Base-by-base conservation (phyloP, 2,329 filamentous ascomycete species). In the Aureobasidium sp. region DNA sequence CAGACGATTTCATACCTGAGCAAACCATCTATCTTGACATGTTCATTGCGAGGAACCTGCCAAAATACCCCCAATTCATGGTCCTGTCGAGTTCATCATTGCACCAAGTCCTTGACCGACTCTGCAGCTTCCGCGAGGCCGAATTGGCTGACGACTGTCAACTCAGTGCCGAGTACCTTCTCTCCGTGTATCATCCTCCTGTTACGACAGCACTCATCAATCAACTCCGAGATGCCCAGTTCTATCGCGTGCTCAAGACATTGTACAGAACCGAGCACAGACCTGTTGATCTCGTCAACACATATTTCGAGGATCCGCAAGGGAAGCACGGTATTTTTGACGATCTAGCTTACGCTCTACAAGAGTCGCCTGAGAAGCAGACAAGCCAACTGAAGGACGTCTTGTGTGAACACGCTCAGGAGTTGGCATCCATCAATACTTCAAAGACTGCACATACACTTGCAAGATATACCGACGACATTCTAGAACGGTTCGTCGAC, bases 11-110 rank as follows among this genome's bases (percentile, higher is more conserved):
- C 73, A 82, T 85, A 0, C 74, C 85, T 0, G 84, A 88, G 63
- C 91, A 97, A 69, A 92, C 89, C 13, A 89, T 99, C 60, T 99
- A 96, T 73, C 82, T 99, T 46, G 91, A 99, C 74, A 99, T 99
- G 91, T 99, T 99, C 69, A 88, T 99, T 70, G 93, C 94, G 19
- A 85, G 94, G 60, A 99, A 96, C 70, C 77, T 99, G 53, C 90
- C 95, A 3, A 99, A 99, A 72, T 99, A 96, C 69, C 91, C 92
- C 0, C 93, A 97, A 70, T 96, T 96, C 69, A 86, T 99, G 54
- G 82, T 97, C 11, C 84, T 99, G 49, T 89, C 93, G 0, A 94
- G 92, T 19, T 91, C 89, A 2, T 88, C 89, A 1, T 79, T 99
- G 0, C 89, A 91, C 62, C 86, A 85, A 62, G 86, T 96, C 10